Conservation (phyloP, 2,329 filamentous ascomycete species). For the Sarocladiaceae sp. region DNA sequence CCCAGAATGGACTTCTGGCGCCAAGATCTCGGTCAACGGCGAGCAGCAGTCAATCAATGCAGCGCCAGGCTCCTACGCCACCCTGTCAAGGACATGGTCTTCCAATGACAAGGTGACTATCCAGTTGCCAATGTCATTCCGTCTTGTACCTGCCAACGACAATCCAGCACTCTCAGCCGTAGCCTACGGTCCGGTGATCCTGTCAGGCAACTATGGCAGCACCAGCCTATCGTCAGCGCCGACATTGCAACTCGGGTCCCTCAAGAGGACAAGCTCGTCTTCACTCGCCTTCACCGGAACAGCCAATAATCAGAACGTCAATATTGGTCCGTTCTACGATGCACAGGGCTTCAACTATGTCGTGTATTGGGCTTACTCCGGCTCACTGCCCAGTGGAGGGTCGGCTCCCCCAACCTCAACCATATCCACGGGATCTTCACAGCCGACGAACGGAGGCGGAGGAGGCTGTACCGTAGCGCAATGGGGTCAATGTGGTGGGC, state of each 20-base stretch:
- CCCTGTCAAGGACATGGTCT: slow-evolving; percentile 35
- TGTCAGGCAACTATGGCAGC: slow-evolving; percentile 41
- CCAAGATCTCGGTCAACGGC: slow-evolving; percentile 38
- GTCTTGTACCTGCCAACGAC: slow-evolving; percentile 42
- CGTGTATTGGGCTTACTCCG: slow-evolving; percentile 30
- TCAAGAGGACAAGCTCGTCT: slow-evolving; percentile 18
- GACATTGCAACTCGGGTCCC: slow-evolving; percentile 22
- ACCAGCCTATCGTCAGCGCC: slow-evolving; percentile 21
- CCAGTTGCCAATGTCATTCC: slow-evolving; percentile 40
- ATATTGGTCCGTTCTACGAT: slow-evolving; percentile 34
- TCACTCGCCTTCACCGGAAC: slow-evolving; percentile 28
- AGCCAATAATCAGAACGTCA: slow-evolving; percentile 24
- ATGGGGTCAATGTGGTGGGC: slow-evolving; percentile 20
- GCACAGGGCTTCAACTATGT: slow-evolving; percentile 38
- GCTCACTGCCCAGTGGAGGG: not conserved
- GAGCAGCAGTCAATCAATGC: slow-evolving; percentile 18
- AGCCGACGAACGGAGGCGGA: not conserved
- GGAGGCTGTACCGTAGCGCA: not conserved
- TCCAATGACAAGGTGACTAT: slow-evolving; percentile 38
- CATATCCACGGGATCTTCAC: not conserved
- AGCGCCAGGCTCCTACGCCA: slow-evolving; percentile 35
- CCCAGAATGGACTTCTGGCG: slow-evolving; percentile 38
- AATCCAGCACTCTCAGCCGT: slow-evolving; percentile 37
- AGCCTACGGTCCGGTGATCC: slow-evolving; percentile 41
- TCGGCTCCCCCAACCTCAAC: not conserved